Base-by-base conservation (phyloP, 495 filamentous ascomycete genomes). In the Penicilliopsis zonata region DNA sequence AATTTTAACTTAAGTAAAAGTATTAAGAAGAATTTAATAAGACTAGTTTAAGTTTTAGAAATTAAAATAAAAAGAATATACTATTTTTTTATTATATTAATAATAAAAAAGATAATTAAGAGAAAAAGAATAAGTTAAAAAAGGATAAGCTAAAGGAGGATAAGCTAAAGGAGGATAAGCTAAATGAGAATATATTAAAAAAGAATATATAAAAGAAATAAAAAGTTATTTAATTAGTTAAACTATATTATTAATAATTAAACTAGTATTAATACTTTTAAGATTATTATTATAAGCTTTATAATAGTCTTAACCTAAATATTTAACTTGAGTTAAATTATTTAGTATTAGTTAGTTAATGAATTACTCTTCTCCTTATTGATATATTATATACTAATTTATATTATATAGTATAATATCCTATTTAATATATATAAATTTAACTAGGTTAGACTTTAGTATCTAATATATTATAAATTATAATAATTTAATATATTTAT, bases 11-110 rank as follows among this genome's bases (percentile, higher is more conserved):
- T 23, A 23, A 6, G n/a, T n/a, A 35, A 32, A 13, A 30, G 18
- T 34, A 37, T 27, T 29, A n/a, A 15, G 26, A 13, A 36, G 29
- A 36, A 12, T 38, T 38, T 30, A 46, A 39, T 20, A 36, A 44
- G 33, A 47, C 37, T 37, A 14, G 12, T 23, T 9, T 16, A 22
- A 13, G 9, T 7, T 21, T 40, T 19, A 18, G 22, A 39, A 17
- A 28, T 35, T n/a, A 26, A 4, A 16, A 18, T 12, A 17, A n/a
- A 9, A 13, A 22, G 9, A 9, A 22, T 24, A 3, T 31, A 2
- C 20, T 35, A 18, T 16, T 15, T 15, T 13, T 10, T 13, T 4
- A 13, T 15, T 19, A 15, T 16, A 19, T 13, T 18, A 6, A 23
- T 23, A 23, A 23, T 6, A 23, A 23, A 6, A 23, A 23, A 23